phyloP scores from a whole-genome alignment of 805 yeast species.

The Metschnikowia koreensis region DNA sequence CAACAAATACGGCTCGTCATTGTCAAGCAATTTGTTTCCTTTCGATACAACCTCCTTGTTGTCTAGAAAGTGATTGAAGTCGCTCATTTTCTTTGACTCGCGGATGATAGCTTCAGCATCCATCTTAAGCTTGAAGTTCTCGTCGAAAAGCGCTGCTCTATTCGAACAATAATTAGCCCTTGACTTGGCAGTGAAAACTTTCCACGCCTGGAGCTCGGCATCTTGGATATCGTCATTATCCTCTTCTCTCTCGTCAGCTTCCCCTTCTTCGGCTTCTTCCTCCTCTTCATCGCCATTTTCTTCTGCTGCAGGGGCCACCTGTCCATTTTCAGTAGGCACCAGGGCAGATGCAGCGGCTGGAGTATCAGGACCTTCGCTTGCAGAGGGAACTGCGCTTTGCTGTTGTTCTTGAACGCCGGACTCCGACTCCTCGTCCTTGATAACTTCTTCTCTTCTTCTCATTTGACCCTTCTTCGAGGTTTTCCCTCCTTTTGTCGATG shows the following conservation, averaged over 20 bases:
- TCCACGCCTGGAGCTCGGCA: slow-evolving; percentile 81
- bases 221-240: slow-evolving; percentile 65
- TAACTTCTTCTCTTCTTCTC: slow-evolving; percentile 34
- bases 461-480: slow-evolving; percentile 40
- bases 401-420: not conserved
- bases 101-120: slow-evolving; percentile 71
- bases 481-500: slow-evolving; percentile 31
- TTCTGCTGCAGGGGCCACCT: slow-evolving; percentile 20
- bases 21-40: slow-evolving; percentile 46
- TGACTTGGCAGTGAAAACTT: slow-evolving; percentile 72
- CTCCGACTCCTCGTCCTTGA: slow-evolving; percentile 27
- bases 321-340: slow-evolving; percentile 13
- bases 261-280: slow-evolving; percentile 41
- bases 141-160: slow-evolving; percentile 64
- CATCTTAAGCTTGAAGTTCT: slow-evolving; percentile 53
- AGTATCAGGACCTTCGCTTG: slow-evolving; percentile 13
- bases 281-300: slow-evolving; percentile 43
- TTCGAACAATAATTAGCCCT: slow-evolving; percentile 72
- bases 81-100: slow-evolving; percentile 64
- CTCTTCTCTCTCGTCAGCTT: slow-evolving; percentile 25
- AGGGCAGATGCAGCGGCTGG: slow-evolving; percentile 13
- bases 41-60: slow-evolving; percentile 42
- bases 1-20: slow-evolving; percentile 61
- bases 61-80: slow-evolving; percentile 47
- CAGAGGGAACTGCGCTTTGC: slow-evolving; percentile 2